phyloP scores from a whole-genome alignment of 495 filamentous ascomycete genomes.

The Penicillium flavigenum region DNA sequence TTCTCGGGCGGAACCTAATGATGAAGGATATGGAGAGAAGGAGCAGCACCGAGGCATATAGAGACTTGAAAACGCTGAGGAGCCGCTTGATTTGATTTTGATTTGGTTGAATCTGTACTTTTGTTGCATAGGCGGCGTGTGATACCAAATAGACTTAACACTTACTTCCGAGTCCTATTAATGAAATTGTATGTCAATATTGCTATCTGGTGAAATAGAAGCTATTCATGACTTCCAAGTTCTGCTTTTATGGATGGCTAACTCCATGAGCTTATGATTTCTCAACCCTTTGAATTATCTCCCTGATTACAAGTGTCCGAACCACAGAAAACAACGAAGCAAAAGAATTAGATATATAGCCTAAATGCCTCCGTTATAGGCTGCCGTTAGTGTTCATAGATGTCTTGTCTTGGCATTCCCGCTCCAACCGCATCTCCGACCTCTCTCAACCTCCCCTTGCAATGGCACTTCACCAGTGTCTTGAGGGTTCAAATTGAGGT shows the following conservation, averaged over 20 bases:
- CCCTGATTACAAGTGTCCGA: not conserved
- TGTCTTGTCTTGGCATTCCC: slow-evolving; percentile 12
- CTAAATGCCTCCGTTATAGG: not conserved
- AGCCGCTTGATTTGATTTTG: not conserved
- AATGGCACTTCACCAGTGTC: not conserved
- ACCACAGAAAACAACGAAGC: not conserved
- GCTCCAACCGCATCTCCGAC: slow-evolving; percentile 7
- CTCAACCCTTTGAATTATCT: not conserved
- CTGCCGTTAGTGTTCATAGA: not conserved
- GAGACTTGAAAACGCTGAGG: not conserved
- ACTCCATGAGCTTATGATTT: not conserved
- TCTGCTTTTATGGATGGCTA: not conserved
- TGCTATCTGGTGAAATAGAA: not conserved
- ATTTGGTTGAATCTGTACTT: not conserved
- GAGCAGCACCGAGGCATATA: not conserved
- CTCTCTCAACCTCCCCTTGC: not conserved
- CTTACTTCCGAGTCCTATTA: not conserved
- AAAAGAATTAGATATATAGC: not conserved
- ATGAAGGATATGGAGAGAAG: slow-evolving; percentile 7
- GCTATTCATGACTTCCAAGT: not conserved
- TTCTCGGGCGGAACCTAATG: slow-evolving; percentile 15
- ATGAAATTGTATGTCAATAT: not conserved
- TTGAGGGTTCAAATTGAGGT: not conserved
- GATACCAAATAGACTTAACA: slow-evolving; percentile 15
- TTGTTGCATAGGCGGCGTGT: slow-evolving; percentile 14